Evolutionary conservation across 106 monocot genomes (phyloP).

Genomic region (Triglochin maritima): DNA sequence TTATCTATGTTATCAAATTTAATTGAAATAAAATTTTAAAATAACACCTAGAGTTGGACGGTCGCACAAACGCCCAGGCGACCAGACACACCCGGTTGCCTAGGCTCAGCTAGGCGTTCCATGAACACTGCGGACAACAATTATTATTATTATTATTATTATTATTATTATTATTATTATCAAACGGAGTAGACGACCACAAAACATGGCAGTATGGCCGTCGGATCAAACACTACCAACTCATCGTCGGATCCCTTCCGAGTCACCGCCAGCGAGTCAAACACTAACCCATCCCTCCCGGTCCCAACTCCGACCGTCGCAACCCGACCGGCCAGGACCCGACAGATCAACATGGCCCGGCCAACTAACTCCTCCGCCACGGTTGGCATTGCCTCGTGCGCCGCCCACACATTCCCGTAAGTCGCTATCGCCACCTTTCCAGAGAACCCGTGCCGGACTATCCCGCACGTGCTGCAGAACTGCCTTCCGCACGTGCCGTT

Average conservation of each 20-base stretch:
- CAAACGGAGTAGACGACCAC: slow-evolving; percentile 50
- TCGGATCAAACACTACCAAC: slow-evolving; percentile 23
- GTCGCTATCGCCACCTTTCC: slow-evolving; percentile 22
- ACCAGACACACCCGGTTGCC: too few species aligned
- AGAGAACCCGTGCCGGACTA: slow-evolving; percentile 26
- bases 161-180: too few species aligned
- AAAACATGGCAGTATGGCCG: slow-evolving; percentile 86
- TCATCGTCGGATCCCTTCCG: too few species aligned
- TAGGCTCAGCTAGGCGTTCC: too few species aligned
- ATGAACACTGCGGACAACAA: too few species aligned
- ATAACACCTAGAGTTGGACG: too few species aligned
- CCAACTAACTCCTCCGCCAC: not conserved
- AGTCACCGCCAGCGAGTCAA: too few species aligned
- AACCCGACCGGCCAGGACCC: slow-evolving; percentile 79
- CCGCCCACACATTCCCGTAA: slow-evolving; percentile 53
- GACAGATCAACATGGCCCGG: slow-evolving; percentile 80
- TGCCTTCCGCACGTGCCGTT: slow-evolving; percentile 37
- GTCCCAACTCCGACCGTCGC: not conserved
- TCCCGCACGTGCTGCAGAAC: slow-evolving; percentile 19
- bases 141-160: too few species aligned
- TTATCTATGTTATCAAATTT: too few species aligned
- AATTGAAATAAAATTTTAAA: too few species aligned
- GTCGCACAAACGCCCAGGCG: too few species aligned
- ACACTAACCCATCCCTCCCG: not conserved
- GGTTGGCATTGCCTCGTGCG: slow-evolving; percentile 23